Base-by-base conservation (phyloP, 768 basidiomycete species). In the Termitomyces sp. region DNA sequence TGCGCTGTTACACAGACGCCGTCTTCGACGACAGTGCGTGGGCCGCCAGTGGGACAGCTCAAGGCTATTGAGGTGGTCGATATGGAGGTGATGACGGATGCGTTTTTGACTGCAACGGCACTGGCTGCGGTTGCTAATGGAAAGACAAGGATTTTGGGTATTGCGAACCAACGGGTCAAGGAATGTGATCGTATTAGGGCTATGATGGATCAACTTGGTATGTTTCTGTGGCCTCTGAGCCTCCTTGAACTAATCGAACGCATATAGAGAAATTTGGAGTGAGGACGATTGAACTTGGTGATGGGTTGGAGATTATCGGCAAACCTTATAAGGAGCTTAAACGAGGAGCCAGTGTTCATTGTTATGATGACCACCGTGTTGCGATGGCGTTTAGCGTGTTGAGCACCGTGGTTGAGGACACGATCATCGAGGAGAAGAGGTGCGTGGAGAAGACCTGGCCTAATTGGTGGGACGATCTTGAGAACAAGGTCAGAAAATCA, bases 401-500 rank as follows among this genome's bases (percentile, higher is more conserved):
- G 38, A 85, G 87, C 18, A 79, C 87, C 4, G 80, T 92, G 3
- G 72, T 93, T 38, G 71, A 78, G 32, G 83, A 80, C n/a, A 89
- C 91, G 2, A 74, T 92, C 59, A 78, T 98, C 27, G 94, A 98
- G 65, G 96, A 98, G 75, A 96, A 96, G 72, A 79, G 95, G 51
- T 98, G 97, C 65, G 97, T 99, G 31, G 96, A 96, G 72, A 99
- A 99, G 81, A 99, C 96, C 0, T 99, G 96, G 96, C 97, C 97
- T 0, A 95, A 94, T 67, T 99, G 95, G 93, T 99, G 96, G 95
- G 97, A 98, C 66, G 97, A 98, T 69, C 77, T 99, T 23, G 84
- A 91, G 67, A 94, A 92, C 75, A 97, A 97, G 84, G 92, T 91
- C 48, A 3, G 75, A 54, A 41, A 18, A 15, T 35, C n/a, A n/a